These are phyloP conservation scores for Thymus mandschuricus DNA, from an alignment of 257 asterid species.

Conservation along the genomic window DNA sequence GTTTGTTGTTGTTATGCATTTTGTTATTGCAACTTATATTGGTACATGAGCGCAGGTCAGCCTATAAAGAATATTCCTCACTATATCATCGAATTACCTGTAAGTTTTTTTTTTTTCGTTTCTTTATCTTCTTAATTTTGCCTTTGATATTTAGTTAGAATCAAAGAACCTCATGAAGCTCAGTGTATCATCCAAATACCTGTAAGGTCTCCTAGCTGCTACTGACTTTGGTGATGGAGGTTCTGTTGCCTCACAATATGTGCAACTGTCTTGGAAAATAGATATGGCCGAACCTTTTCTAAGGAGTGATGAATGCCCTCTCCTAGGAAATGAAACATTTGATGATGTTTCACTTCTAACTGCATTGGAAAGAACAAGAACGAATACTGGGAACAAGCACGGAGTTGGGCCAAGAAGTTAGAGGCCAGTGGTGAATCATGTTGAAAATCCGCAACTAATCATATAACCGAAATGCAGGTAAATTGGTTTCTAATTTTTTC, in stretches of 20 bases:
- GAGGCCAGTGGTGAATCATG: slow-evolving; percentile 84
- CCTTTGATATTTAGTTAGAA: no score
- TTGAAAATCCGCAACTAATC: slow-evolving; percentile 83
- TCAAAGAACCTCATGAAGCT: no score
- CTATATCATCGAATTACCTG: no score
- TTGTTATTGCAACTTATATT: no score
- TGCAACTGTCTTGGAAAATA: slow-evolving; percentile 77
- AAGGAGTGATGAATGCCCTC: slow-evolving; percentile 79
- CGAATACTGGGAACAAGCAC: slow-evolving; percentile 98
- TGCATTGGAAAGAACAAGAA: slow-evolving; percentile 60
- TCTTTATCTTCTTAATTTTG: no score
- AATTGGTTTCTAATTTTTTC: slow-evolving; percentile 13
- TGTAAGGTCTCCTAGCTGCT: slow-evolving; percentile 73
- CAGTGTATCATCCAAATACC: no score
- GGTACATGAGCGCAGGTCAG: no score
- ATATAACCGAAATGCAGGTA: slow-evolving; percentile 98
- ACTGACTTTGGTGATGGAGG: slow-evolving; percentile 98
- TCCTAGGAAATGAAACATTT: slow-evolving; percentile 75
- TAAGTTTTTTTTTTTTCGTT: no score
- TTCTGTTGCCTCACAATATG: slow-evolving; percentile 67
- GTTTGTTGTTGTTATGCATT: no score
- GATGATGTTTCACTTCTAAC: slow-evolving; percentile 79
- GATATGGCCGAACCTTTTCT: slow-evolving; percentile 95
- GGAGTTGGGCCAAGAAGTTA: slow-evolving; percentile 90
- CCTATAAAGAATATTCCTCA: no score